phyloP scores from a whole-genome alignment of 2,329 filamentous ascomycete species.

The Huntiella bhutanensis region DNA sequence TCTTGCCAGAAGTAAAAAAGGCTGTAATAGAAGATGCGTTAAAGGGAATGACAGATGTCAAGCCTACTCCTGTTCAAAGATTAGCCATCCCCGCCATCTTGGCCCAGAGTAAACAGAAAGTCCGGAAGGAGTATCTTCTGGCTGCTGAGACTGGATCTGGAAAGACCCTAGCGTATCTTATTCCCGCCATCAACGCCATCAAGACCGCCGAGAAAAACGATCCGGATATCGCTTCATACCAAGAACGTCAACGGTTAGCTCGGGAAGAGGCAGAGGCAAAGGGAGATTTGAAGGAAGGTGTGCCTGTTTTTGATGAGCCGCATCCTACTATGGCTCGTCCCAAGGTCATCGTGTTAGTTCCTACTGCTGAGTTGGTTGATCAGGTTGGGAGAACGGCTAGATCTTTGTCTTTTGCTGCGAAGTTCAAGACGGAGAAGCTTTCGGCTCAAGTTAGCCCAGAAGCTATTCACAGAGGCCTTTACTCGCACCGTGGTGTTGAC shows the following conservation, averaged over 20 bases:
- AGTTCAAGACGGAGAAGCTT: slow-evolving; percentile 69
- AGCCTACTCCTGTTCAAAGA: slow-evolving; percentile 75
- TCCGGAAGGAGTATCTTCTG: slow-evolving; percentile 46
- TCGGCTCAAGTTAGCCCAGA: slow-evolving; percentile 58
- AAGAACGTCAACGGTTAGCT: slow-evolving; percentile 34
- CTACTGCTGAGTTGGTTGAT: slow-evolving; percentile 75
- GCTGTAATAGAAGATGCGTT: slow-evolving; percentile 58
- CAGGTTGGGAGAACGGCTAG: slow-evolving; percentile 75
- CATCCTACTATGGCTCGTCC: slow-evolving; percentile 63
- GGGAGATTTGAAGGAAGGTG: slow-evolving; percentile 13
- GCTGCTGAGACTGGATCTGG: slow-evolving; percentile 94
- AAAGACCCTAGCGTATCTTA: slow-evolving; percentile 82
- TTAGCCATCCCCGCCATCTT: slow-evolving; percentile 73
- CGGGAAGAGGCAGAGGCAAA: slow-evolving; percentile 32
- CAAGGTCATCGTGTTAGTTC: slow-evolving; percentile 68
- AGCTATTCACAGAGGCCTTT: slow-evolving; percentile 70
- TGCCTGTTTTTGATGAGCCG: slow-evolving; percentile 36
- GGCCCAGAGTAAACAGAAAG: slow-evolving; percentile 25
- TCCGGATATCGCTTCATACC: slow-evolving; percentile 35
- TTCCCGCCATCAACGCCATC: slow-evolving; percentile 68
- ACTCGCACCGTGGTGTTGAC: slow-evolving; percentile 65
- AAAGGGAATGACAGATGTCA: slow-evolving; percentile 52
- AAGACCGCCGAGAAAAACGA: slow-evolving; percentile 56
- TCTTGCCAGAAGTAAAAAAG: slow-evolving; percentile 52
- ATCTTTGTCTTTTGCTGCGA: slow-evolving; percentile 62